Evolutionary conservation across 345 rosid species (phyloP).

Genomic region (Geranium rotundifolium): DNA sequence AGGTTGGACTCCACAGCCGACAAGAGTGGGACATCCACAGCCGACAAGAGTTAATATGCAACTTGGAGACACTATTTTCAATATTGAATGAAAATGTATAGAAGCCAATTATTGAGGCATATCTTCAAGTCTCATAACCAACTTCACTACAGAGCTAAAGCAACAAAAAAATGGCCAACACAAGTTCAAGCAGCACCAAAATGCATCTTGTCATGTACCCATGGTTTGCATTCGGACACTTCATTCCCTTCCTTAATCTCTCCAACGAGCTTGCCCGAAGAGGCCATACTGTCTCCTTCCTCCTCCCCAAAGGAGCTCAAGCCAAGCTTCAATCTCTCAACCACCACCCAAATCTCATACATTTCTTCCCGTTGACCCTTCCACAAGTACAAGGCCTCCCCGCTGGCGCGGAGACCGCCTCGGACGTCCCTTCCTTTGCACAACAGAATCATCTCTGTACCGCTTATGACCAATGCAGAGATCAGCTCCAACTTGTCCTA

Average conservation of each 20-base stretch:
- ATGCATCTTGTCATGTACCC: no score
- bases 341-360: not conserved
- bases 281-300: constrained; percentile 26
- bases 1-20: no score
- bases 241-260: constrained; percentile 11
- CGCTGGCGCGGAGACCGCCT: constrained; percentile 18
- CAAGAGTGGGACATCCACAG: no score
- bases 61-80: no score
- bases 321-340: constrained; percentile 3
- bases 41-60: no score
- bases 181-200: no score
- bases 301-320: constrained; percentile 16
- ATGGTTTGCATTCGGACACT: constrained; percentile 25
- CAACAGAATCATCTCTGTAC: not conserved
- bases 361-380: not conserved
- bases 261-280: constrained; percentile 23
- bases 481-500: constrained; percentile 9
- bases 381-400: constrained; percentile 18
- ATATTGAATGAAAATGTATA: no score
- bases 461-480: constrained; percentile 7
- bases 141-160: no score
- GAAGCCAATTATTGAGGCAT: no score
- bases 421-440: constrained; percentile 12
- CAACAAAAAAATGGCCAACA: no score
- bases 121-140: no score